A percentile compares a stretch with the other conserved stretches of the same genome.
These are phyloP conservation scores for Aristolochia fimbriata DNA, from an alignment of 164 flowering plant species.

Conservation along the genomic window DNA sequence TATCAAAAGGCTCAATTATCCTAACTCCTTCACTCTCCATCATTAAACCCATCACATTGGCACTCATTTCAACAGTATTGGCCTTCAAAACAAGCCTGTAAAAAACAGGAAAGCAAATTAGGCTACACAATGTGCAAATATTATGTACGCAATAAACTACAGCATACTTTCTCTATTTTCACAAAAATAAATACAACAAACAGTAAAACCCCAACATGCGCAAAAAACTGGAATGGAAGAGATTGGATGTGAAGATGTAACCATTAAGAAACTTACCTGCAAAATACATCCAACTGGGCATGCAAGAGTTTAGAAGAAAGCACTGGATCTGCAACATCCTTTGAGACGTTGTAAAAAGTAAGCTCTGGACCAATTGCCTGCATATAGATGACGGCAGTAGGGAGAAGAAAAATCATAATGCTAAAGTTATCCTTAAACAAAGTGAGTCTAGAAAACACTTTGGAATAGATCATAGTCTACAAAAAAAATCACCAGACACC, in stretches of 20 bases:
- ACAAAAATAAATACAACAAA: too few species aligned
- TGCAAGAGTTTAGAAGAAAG: slow-evolving; percentile 84
- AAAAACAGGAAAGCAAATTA: slow-evolving; percentile 15
- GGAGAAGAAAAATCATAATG: too few species aligned
- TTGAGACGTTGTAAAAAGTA: slow-evolving; percentile 77
- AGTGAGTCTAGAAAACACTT: too few species aligned
- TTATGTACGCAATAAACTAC: too few species aligned
- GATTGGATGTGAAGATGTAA: too few species aligned
- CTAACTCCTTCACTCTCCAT: slow-evolving; percentile 94
- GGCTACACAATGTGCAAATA: not conserved
- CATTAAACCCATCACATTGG: slow-evolving; percentile 74
- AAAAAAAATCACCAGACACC: too few species aligned
- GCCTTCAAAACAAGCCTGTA: slow-evolving; percentile 75
- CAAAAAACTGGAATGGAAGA: too few species aligned
- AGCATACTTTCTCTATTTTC: too few species aligned
- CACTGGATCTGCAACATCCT: slow-evolving; percentile 44
- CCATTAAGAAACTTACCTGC: slow-evolving; percentile 37
- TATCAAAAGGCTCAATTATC: slow-evolving; percentile 91
- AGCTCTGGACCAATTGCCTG: slow-evolving; percentile 98
- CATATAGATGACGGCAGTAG: slow-evolving; percentile 12
- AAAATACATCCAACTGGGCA: slow-evolving; percentile 76
- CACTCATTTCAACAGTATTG: slow-evolving; percentile 58
- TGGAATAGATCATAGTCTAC: too few species aligned
- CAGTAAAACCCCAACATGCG: too few species aligned
- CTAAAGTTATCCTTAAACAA: too few species aligned